These are phyloP conservation scores for Lathyrus oleraceus DNA, from an alignment of 306 rosid species.

Conservation along the genomic window DNA sequence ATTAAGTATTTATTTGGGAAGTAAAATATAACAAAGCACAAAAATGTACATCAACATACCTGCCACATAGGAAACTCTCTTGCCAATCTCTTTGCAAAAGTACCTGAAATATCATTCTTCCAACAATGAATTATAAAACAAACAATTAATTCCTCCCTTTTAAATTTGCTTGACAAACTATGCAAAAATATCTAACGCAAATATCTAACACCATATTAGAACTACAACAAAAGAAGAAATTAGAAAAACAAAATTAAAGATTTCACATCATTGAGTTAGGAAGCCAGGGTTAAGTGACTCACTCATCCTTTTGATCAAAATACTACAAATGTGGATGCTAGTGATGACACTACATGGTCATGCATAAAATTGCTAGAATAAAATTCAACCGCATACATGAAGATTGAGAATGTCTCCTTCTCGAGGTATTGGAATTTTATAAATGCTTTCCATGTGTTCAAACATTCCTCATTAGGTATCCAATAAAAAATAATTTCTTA, in stretches of 20 bases:
- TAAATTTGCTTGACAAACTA: constrained; percentile 11
- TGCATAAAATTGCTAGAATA: no score
- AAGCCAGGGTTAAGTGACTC: neutral
- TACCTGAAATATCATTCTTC: constrained; percentile 57
- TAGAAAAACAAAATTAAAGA: constrained; percentile 13
- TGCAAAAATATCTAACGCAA: constrained; percentile 6
- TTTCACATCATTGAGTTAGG: neutral
- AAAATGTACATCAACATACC: constrained; percentile 54
- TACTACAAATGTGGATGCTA: no score
- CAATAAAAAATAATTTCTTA: no score
- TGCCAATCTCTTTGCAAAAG: constrained; percentile 84
- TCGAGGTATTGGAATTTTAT: no score
- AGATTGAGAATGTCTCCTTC: no score
- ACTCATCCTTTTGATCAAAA: no score
- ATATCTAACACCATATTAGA: constrained; percentile 7
- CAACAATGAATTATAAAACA: constrained; percentile 27
- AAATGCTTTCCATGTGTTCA: no score
- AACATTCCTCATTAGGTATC: no score
- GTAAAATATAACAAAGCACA: constrained; percentile 24
- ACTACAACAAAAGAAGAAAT: constrained; percentile 1
- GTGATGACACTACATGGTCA: no score
- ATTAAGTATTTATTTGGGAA: constrained; percentile 2
- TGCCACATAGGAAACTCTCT: constrained; percentile 91
- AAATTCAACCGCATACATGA: no score
- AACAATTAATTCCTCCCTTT: constrained; percentile 16